Conservation (phyloP, 1,284 basidiomycete genomes). For the Leccinum subatratum region DNA sequence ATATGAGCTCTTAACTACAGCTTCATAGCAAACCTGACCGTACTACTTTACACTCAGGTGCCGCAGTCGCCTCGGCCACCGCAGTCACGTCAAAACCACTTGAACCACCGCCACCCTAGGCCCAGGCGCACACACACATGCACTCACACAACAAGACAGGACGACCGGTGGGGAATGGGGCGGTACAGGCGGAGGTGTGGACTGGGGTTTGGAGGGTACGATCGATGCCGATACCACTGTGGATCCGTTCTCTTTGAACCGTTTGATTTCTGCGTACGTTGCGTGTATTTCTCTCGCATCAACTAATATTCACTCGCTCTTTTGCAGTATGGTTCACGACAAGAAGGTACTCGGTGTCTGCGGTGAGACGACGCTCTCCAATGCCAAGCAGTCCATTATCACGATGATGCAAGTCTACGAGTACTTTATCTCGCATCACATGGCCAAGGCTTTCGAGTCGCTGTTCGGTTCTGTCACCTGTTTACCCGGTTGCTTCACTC, state of each 20-base stretch:
- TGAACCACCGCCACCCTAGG: too few species aligned
- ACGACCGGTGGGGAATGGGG: too few species aligned
- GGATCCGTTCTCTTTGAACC: conserved; percentile 79
- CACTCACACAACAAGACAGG: too few species aligned
- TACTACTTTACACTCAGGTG: too few species aligned
- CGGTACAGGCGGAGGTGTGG: too few species aligned
- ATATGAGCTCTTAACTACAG: too few species aligned
- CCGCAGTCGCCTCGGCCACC: too few species aligned
- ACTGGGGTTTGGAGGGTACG: too few species aligned
- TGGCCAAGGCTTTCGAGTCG: conserved; percentile 96
- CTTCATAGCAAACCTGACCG: too few species aligned
- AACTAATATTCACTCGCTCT: not conserved
- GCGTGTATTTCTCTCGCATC: not conserved
- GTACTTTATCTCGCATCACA: conserved; percentile 95
- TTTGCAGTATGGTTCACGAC: conserved; percentile 78
- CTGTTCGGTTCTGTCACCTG: conserved; percentile 98
- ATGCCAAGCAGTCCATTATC: conserved; percentile 88
- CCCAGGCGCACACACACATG: too few species aligned
- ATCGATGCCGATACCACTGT: conserved; percentile 98
- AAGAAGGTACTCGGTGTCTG: conserved; percentile 92
- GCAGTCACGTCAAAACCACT: too few species aligned
- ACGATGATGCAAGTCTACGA: conserved; percentile 99
- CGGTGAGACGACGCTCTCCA: conserved; percentile 87
- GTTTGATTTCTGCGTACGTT: conserved; percentile 84
- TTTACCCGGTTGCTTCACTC: conserved; percentile 95